Percentiles rank a stretch among this genome's conserved stretches.
Conservation (phyloP, 2,329 filamentous ascomycete species). For the Stagonosporopsis chrysanthemi region DNA sequence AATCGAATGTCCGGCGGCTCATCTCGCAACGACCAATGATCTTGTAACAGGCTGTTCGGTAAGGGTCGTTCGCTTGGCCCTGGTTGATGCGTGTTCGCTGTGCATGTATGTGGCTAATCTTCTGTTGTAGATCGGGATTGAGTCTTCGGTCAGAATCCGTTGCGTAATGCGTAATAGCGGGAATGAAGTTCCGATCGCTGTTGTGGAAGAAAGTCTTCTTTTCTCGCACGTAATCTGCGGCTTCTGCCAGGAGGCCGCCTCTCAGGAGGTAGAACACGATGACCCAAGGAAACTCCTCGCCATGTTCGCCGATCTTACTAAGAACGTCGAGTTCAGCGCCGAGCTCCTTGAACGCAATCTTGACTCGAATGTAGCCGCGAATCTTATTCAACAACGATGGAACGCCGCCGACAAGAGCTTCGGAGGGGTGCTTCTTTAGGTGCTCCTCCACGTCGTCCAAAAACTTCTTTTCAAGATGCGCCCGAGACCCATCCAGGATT, state of each 20-base stretch:
- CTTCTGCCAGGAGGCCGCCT: constrained; percentile 83
- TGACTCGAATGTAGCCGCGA: constrained; percentile 87
- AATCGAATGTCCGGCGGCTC: constrained; percentile 63
- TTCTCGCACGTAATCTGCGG: constrained; percentile 82
- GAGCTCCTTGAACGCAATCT: constrained; percentile 80
- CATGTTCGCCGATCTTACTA: constrained; percentile 68
- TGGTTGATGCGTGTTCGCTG: constrained; percentile 74
- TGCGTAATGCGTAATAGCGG: constrained; percentile 86
- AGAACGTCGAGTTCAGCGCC: constrained; percentile 81
- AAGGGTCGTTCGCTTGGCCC: constrained; percentile 85
- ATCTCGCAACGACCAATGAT: constrained; percentile 82
- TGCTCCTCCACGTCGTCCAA: constrained; percentile 77
- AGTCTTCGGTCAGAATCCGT: constrained; percentile 78
- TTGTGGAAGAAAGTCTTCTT: constrained; percentile 86
- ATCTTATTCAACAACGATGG: constrained; percentile 90
- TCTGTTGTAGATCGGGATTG: constrained; percentile 79
- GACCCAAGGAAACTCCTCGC: constrained; percentile 89
- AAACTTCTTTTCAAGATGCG: constrained; percentile 82
- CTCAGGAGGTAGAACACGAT: constrained; percentile 91
- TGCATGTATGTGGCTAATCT: constrained; percentile 88
- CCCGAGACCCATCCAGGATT: constrained; percentile 80
- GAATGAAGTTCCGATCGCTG: constrained; percentile 87
- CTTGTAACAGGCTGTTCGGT: constrained; percentile 97
- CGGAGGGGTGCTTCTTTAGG: constrained; percentile 82
- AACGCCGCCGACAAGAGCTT: constrained; percentile 87